Evolutionary conservation across 108 stramenopile species (phyloP).

Genomic region (Pseudonitzschia delicatissima): DNA sequence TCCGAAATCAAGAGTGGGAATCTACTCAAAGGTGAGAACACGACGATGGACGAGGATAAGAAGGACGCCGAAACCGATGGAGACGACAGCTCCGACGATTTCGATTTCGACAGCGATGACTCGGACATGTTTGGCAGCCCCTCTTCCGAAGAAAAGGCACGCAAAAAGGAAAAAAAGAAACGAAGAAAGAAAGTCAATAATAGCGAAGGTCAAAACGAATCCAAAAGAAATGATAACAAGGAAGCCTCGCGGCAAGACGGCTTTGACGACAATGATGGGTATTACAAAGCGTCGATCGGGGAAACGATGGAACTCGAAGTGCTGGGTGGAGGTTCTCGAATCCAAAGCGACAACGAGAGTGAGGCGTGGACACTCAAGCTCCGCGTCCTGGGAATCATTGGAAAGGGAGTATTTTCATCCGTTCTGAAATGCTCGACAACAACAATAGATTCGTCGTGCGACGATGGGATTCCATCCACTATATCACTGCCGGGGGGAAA

Average conservation of each 20-base stretch:
- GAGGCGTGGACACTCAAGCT: slow-evolving; percentile 47
- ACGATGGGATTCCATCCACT: not conserved
- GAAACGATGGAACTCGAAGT: slow-evolving; percentile 50
- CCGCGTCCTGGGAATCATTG: slow-evolving; percentile 85
- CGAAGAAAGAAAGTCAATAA: not conserved
- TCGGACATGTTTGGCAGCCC: slow-evolving; percentile 50
- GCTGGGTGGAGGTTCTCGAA: not conserved
- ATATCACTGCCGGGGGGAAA: not conserved
- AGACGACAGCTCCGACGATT: not conserved
- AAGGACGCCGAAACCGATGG: slow-evolving; percentile 21
- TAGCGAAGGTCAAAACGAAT: not conserved
- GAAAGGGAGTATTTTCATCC: slow-evolving; percentile 96
- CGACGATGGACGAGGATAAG: slow-evolving; percentile 21
- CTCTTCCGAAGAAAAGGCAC: slow-evolving; percentile 6
- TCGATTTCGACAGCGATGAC: slow-evolving; percentile 19
- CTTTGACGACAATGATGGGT: slow-evolving; percentile 97
- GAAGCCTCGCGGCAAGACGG: slow-evolving; percentile 65
- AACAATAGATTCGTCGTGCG: slow-evolving; percentile 22
- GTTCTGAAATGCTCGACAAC: slow-evolving; percentile 78
- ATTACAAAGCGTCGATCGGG: slow-evolving; percentile 92
- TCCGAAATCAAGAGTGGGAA: not conserved
- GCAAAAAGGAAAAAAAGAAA: slow-evolving; percentile 5
- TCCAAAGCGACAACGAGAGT: not conserved
- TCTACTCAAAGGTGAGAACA: slow-evolving; percentile 9
- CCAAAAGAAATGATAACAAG: not conserved